phyloP scores from a whole-genome alignment of 176 grass and related monocot genomes.

The Bonia amplexicaulis region DNA sequence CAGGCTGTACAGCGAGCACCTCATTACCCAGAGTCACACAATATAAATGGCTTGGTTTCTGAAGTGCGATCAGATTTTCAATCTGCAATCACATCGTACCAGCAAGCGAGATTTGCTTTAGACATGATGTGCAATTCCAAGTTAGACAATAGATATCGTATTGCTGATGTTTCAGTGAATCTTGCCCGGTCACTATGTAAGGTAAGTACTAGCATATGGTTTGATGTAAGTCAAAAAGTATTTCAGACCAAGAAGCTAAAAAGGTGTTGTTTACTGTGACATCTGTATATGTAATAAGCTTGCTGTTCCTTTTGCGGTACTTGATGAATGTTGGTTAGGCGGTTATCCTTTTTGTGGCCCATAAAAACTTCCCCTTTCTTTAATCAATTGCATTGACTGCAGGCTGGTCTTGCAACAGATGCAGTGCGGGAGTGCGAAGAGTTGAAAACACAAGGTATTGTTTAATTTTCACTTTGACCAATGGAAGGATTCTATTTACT shows the following conservation, averaged over 20 bases:
- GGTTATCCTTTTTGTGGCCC: conserved; percentile 3
- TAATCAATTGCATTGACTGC: conserved; percentile 16
- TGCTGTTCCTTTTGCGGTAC: not conserved
- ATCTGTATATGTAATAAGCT: not conserved
- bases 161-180: conserved; percentile 74
- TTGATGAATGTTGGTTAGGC: conserved; percentile 18
- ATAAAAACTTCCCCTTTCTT: conserved; percentile 13
- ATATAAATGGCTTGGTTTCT: conserved; percentile 80
- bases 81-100: conserved; percentile 68
- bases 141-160: conserved; percentile 38
- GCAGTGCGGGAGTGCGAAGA: conserved; percentile 62
- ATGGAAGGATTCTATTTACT: not conserved
- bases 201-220: conserved; percentile 44
- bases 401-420: conserved; percentile 78
- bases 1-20: conserved; percentile 80
- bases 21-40: conserved; percentile 75
- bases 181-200: conserved; percentile 84
- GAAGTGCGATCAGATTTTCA: conserved; percentile 77
- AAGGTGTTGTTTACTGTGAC: not conserved
- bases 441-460: conserved; percentile 72
- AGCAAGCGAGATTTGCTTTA: conserved; percentile 56
- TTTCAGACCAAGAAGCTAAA: not conserved
- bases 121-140: conserved; percentile 37
- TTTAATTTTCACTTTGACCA: conserved; percentile 13
- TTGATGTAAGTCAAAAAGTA: conserved; percentile 13